A percentile compares a stretch with the other conserved stretches of the same genome.
phyloP scores from a whole-genome alignment of 768 basidiomycete genomes.

The Mycena albidolilacea region DNA sequence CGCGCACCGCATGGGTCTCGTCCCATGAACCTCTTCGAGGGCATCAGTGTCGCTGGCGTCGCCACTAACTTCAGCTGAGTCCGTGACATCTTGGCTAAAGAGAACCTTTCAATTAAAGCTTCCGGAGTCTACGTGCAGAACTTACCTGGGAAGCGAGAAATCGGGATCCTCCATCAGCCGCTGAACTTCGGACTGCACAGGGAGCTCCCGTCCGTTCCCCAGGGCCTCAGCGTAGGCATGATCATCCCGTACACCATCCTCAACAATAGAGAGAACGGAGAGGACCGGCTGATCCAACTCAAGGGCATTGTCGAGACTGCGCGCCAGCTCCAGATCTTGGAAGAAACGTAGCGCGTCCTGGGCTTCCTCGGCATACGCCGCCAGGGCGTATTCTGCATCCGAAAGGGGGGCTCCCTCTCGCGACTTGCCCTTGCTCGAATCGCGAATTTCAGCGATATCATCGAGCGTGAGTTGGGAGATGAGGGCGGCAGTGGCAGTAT shows the following conservation, averaged over 20 bases:
- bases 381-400: slow-evolving; percentile 64
- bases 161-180: slow-evolving; percentile 35
- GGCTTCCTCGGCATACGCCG: slow-evolving; percentile 56
- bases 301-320: slow-evolving; percentile 60
- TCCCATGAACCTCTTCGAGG: not conserved
- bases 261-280: slow-evolving; percentile 46
- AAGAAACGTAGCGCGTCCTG: slow-evolving; percentile 47
- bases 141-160: slow-evolving; percentile 8
- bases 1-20: not conserved
- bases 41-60: not conserved
- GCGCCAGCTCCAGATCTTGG: slow-evolving; percentile 57
- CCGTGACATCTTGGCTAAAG: slow-evolving; percentile 6
- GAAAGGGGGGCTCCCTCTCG: slow-evolving; percentile 47
- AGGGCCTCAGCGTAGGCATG: slow-evolving; percentile 57
- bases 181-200: slow-evolving; percentile 42
- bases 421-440: slow-evolving; percentile 56
- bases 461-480: slow-evolving; percentile 57
- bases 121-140: not conserved
- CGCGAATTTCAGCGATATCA: slow-evolving; percentile 56
- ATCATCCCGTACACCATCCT: slow-evolving; percentile 59
- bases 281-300: slow-evolving; percentile 52
- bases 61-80: not conserved
- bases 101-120: not conserved
- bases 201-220: slow-evolving; percentile 48
- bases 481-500: slow-evolving; percentile 56